A percentile compares a stretch with the other conserved stretches of the same genome.
Evolutionary conservation across 345 rosid genomes (phyloP).

Genomic region (Balakata baccata): DNA sequence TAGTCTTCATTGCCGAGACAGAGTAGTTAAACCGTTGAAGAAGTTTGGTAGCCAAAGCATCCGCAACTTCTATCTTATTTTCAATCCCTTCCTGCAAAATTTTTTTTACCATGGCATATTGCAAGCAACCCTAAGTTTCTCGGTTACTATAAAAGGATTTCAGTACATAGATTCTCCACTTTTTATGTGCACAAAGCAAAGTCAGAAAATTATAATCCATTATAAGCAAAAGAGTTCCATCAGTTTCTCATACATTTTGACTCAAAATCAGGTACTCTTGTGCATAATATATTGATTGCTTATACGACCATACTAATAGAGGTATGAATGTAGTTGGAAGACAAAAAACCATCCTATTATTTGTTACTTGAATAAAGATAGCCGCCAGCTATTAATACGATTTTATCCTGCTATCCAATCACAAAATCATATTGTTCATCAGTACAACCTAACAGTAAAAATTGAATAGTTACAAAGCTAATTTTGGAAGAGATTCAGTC

Average conservation of each 20-base stretch:
- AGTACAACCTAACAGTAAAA: not conserved
- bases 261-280: too few species aligned
- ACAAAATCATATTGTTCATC: not conserved
- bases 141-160: not conserved
- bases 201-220: not conserved
- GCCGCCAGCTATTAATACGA: not conserved
- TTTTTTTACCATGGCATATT: conserved; percentile 10
- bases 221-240: too few species aligned
- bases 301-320: too few species aligned
- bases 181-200: not conserved
- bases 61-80: conserved; percentile 86
- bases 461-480: not conserved
- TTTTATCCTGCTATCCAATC: not conserved
- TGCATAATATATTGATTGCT: too few species aligned
- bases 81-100: conserved; percentile 76
- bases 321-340: too few species aligned
- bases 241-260: too few species aligned
- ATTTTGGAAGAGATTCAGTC: not conserved
- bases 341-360: too few species aligned
- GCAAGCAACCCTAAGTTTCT: not conserved
- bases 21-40: conserved; percentile 73
- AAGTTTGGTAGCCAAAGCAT: conserved; percentile 88
- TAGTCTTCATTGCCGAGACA: conserved; percentile 65
- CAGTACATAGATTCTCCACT: not conserved
- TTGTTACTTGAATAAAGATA: not conserved